A percentile compares a stretch with the other conserved stretches of the same genome.
Evolutionary conservation across 441 rosid genomes (phyloP).

Genomic region (Corymbia calophylla): DNA sequence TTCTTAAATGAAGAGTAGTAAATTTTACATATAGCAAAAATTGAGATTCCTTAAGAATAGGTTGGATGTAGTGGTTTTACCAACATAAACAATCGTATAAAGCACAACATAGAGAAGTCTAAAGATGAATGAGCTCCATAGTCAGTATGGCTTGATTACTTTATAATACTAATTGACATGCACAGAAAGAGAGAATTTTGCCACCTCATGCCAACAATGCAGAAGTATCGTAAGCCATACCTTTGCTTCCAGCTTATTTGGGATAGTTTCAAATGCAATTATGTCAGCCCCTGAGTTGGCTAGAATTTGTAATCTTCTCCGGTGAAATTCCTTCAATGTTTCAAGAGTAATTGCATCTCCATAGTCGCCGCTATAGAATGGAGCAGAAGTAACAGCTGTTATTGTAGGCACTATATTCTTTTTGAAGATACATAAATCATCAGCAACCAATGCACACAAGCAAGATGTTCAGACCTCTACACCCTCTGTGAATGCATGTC

Average conservation of each 20-base stretch:
- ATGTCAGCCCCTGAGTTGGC: slow-evolving; percentile 64
- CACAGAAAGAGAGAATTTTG: background rate
- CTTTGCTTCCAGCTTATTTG: slow-evolving; percentile 87
- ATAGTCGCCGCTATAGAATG: slow-evolving; percentile 43
- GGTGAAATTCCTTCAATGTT: slow-evolving; percentile 74
- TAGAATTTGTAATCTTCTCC: slow-evolving; percentile 75
- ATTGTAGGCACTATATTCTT: background rate
- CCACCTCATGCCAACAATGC: background rate
- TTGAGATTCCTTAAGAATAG: background rate
- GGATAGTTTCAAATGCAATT: slow-evolving; percentile 83
- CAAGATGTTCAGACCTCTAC: background rate
- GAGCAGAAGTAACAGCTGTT: background rate
- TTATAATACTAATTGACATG: background rate
- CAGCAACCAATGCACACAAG: background rate
- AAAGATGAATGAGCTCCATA: background rate
- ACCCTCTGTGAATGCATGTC: background rate
- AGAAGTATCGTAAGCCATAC: slow-evolving; percentile 12
- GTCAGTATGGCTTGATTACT: background rate
- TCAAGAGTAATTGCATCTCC: slow-evolving; percentile 52
- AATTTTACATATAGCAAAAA: background rate
- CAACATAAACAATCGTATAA: background rate
- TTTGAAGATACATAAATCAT: background rate
- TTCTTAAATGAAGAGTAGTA: background rate
- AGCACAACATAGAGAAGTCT: background rate
- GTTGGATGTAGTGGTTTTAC: background rate